Evolutionary conservation across 129 eudicot species (phyloP), one percentile per base, ranked within the genome.

Genomic region (Helianthus annuus): DNA sequence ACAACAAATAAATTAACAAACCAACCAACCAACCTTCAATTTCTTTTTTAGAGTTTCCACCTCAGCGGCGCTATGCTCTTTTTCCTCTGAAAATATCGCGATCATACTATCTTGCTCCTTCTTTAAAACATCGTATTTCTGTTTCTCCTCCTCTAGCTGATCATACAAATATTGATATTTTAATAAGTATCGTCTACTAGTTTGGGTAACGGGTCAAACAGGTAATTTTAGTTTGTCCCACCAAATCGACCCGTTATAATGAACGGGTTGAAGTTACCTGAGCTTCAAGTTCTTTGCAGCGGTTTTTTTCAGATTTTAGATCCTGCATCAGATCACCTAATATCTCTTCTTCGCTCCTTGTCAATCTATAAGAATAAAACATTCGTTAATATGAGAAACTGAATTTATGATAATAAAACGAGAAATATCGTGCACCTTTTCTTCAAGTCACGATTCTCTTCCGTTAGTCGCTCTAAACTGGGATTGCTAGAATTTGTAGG

Each of bases 11-110:
- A 54, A 53, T 4, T 22, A 19, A 48, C 3, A 68, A 34, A 64
- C n/a, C 19, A 48, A 88, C 98, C 98, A 61, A 60, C 53, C 11
- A 48, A 88, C 98, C 98, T 88, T 84, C 76, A 93, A 44, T 74
- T 82, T 93, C 76, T 83, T 85, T 60, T 83, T 85, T 81, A 89
- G 68, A 15, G 48, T 66, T 34, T 83, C 89, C 75, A 87, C 95
- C 83, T 93, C 98, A 2, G 15, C 40, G 40, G 86, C 91, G 36
- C 91, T 89, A 24, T 91, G 95, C 71, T 57, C 82, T 73, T 89
- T 81, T 80, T 94, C 99, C 78, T 94, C 97, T 1, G 93, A 39
- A 82, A 90, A 84, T 67, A 86, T 68, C 16, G 88, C 91, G 6
- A 86, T 81, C 27, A 94, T 75, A 74, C 78, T 79, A 9, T 87